phyloP scores from a whole-genome alignment of 2,329 filamentous ascomycete species.

The Magnaporthiopsis poae region DNA sequence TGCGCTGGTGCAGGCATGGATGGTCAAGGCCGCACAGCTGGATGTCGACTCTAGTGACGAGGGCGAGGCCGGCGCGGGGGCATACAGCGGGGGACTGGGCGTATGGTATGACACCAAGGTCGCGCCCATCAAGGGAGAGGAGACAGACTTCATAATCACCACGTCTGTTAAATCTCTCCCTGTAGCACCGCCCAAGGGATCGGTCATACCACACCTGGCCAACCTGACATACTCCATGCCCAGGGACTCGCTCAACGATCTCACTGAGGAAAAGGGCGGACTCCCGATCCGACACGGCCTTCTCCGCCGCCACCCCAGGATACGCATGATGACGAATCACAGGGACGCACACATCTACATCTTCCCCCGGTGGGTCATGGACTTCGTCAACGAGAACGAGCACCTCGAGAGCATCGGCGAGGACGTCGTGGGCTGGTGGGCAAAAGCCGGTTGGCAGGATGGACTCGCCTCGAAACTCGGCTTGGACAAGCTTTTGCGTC shows the following conservation, averaged over 20 bases:
- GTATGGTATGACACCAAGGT: conserved; percentile 84
- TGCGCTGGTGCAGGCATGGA: conserved; percentile 79
- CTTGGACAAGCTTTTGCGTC: conserved; percentile 54
- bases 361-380: conserved; percentile 82
- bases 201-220: conserved; percentile 59
- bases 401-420: conserved; percentile 80
- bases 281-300: conserved; percentile 68
- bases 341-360: conserved; percentile 92
- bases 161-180: conserved; percentile 52
- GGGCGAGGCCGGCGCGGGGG: not conserved
- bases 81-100: conserved; percentile 65
- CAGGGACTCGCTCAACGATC: conserved; percentile 78
- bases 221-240: conserved; percentile 78
- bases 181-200: conserved; percentile 51
- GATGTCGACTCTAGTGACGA: not conserved
- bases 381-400: conserved; percentile 71
- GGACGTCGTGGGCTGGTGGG: conserved; percentile 90
- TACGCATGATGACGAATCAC: conserved; percentile 73
- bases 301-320: conserved; percentile 60
- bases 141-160: conserved; percentile 84
- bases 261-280: conserved; percentile 63
- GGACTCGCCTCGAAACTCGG: conserved; percentile 70
- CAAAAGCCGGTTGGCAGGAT: conserved; percentile 83
- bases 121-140: conserved; percentile 72
- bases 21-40: conserved; percentile 58